These are phyloP conservation scores for Wolfiporia cocos DNA, from an alignment of 1,284 basidiomycete genomes.

Conservation along the genomic window DNA sequence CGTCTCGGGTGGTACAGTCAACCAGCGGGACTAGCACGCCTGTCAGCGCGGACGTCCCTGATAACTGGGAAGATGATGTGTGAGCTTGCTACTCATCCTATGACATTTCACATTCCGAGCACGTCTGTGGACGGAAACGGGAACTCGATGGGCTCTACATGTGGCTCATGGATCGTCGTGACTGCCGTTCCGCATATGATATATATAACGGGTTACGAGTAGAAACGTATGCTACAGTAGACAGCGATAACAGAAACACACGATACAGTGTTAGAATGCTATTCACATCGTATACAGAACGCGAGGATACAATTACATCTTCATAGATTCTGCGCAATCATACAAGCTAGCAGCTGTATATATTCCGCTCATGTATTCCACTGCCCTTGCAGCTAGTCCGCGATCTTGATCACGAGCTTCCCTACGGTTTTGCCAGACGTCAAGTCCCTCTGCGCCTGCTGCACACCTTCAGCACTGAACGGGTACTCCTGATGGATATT, in stretches of 20 bases:
- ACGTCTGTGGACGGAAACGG: neutral
- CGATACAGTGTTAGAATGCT: too few species aligned
- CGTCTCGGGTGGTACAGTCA: slow-evolving; percentile 2
- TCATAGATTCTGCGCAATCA: too few species aligned
- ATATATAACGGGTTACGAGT: too few species aligned
- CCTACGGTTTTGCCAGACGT: slow-evolving; percentile 73
- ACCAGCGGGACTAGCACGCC: neutral
- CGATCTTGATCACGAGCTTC: slow-evolving; percentile 71
- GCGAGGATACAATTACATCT: too few species aligned
- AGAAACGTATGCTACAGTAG: too few species aligned
- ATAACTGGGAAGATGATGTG: slow-evolving; percentile 49
- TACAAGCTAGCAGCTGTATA: neutral
- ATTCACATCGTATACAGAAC: too few species aligned
- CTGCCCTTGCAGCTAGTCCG: slow-evolving; percentile 17
- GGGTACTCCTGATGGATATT: slow-evolving; percentile 76
- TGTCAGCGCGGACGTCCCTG: slow-evolving; percentile 28
- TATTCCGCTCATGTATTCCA: neutral
- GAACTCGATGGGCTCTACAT: neutral
- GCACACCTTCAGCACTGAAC: slow-evolving; percentile 78
- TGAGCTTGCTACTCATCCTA: too few species aligned
- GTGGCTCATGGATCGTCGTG: too few species aligned
- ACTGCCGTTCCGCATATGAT: too few species aligned
- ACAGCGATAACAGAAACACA: too few species aligned
- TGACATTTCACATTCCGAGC: too few species aligned
- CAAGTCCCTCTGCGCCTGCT: slow-evolving; percentile 78